A percentile compares a stretch with the other conserved stretches of the same genome.
Conservation (phyloP, 2,329 filamentous ascomycete species). For the Emmonsiellopsis sp. region DNA sequence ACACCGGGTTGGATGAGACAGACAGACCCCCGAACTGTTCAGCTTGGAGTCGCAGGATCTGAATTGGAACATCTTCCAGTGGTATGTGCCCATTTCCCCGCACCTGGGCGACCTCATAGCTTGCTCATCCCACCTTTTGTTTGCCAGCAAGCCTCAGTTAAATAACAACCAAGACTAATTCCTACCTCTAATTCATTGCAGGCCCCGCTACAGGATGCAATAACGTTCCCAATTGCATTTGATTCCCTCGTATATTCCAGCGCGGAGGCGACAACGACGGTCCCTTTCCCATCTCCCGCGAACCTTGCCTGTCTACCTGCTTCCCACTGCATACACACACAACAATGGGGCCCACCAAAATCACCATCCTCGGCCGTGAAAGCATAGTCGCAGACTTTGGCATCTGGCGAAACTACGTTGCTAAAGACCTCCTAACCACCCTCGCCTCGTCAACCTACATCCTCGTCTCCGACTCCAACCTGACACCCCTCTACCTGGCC, state of each 20-base stretch:
- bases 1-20: not conserved
- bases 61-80: not conserved
- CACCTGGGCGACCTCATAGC: not conserved
- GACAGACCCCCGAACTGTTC: not conserved
- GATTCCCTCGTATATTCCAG: not conserved
- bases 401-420: constrained; percentile 75
- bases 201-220: constrained; percentile 5
- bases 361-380: constrained; percentile 79
- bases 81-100: not conserved
- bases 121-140: not conserved
- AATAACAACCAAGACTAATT: not conserved
- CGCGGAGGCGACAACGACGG: not conserved
- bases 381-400: constrained; percentile 87
- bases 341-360: constrained; percentile 43
- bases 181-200: not conserved
- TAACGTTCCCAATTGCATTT: not conserved
- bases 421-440: constrained; percentile 67
- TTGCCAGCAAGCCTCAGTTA: too few species aligned
- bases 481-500: constrained; percentile 71
- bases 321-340: not conserved
- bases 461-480: constrained; percentile 92
- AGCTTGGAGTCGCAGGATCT: not conserved
- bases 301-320: not conserved
- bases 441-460: constrained; percentile 84
- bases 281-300: not conserved